Conservation (phyloP, 139 green algal species). For the Choricystis sp. region DNA sequence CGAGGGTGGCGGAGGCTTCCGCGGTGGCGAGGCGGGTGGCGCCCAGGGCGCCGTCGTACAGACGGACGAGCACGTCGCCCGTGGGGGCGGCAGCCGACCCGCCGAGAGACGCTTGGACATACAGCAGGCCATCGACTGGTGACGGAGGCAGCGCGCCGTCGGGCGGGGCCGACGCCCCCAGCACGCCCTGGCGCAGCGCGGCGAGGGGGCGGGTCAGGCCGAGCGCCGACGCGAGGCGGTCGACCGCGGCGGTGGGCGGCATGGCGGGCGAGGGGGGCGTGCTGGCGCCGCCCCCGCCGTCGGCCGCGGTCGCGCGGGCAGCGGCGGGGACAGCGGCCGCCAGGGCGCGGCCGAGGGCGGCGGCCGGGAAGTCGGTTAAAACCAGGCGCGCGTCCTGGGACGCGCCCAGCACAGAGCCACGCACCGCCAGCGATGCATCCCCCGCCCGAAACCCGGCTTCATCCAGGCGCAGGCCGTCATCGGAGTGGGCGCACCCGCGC, state of each 20-base stretch:
- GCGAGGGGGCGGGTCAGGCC: background rate
- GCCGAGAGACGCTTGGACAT: constrained; percentile 42
- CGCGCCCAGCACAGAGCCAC: constrained; percentile 45
- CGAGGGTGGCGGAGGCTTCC: constrained; percentile 26
- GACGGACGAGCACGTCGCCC: constrained; percentile 34
- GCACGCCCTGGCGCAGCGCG: too few relatives aligned
- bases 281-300: background rate
- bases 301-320: background rate
- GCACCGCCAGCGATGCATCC: constrained; percentile 23
- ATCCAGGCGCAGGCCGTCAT: constrained; percentile 68
- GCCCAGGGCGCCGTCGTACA: constrained; percentile 62
- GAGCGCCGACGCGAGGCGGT: background rate
- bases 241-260: background rate
- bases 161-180: background rate
- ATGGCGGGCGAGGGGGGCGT: background rate
- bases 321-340: constrained; percentile 22
- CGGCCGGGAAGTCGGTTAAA: constrained; percentile 63
- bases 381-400: constrained; percentile 57
- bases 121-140: constrained; percentile 64
- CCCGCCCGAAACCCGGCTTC: constrained; percentile 26
- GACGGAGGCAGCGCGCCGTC: constrained; percentile 4
- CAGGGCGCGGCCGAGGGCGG: constrained; percentile 49
- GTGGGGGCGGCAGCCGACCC: constrained; percentile 16
- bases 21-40: constrained; percentile 34
- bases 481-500: constrained; percentile 42